phyloP scores from a whole-genome alignment of 2,329 filamentous ascomycete species.

The Emmonsiellopsis sp. region DNA sequence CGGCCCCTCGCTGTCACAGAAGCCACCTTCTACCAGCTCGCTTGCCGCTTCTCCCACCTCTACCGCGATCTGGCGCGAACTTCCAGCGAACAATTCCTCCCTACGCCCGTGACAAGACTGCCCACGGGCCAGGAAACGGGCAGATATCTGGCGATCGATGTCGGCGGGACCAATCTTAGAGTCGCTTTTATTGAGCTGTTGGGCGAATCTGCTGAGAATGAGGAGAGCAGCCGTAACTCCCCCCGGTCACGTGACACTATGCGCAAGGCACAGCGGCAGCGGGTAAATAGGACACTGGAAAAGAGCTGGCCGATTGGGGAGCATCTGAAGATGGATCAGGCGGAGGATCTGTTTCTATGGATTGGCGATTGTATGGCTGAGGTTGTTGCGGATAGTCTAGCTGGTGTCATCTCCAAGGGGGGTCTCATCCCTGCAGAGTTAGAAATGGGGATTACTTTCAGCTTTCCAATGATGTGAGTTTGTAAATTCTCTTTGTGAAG shows the following conservation, averaged over 20 bases:
- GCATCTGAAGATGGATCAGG: conserved; percentile 54
- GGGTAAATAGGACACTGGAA: conserved; percentile 38
- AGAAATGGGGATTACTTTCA: conserved; percentile 41
- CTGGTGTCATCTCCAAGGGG: conserved; percentile 28
- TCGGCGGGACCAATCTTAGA: conserved; percentile 47
- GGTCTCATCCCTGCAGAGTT: conserved; percentile 32
- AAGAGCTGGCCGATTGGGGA: conserved; percentile 46
- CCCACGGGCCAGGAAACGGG: conserved; percentile 45
- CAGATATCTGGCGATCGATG: conserved; percentile 47
- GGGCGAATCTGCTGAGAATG: conserved; percentile 30
- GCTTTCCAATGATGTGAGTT: conserved; percentile 41
- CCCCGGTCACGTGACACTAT: conserved; percentile 35
- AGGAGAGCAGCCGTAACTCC: conserved; percentile 10
- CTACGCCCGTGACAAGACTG: conserved; percentile 37
- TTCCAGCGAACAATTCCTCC: conserved; percentile 39
- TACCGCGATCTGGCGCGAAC: conserved; percentile 35
- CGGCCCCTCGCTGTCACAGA: conserved; percentile 33
- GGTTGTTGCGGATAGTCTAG: conserved; percentile 51
- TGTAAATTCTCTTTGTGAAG: background rate
- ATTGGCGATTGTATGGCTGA: conserved; percentile 68
- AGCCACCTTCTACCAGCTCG: conserved; percentile 33
- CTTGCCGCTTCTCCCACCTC: conserved; percentile 36
- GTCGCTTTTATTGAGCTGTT: conserved; percentile 48
- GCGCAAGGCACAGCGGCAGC: conserved; percentile 38
- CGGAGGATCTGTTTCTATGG: conserved; percentile 69